A percentile compares a stretch with the other conserved stretches of the same genome.
Conservation (phyloP, 352 stramenopile genomes). For the Thalassiosira hispida region DNA sequence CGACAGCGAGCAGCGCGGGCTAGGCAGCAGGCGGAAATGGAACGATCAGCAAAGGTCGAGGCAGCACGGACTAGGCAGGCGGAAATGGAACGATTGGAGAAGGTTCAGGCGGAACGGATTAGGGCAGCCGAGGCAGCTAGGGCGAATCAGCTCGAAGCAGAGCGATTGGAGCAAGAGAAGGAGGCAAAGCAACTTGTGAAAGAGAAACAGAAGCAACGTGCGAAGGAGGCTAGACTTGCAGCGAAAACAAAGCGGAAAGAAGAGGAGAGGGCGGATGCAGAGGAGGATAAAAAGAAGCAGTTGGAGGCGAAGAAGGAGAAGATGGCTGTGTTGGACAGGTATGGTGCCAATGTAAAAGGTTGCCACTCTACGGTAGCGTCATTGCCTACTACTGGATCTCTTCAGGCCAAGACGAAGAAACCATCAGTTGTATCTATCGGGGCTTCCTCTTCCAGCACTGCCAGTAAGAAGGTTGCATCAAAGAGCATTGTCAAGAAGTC, state of each 20-base stretch:
- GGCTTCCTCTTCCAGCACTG: background rate
- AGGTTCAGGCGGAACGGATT: no score
- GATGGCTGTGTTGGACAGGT: background rate
- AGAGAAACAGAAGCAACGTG: background rate
- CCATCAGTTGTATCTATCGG: background rate
- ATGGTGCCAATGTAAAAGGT: background rate
- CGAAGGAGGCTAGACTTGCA: slow-evolving; percentile 2
- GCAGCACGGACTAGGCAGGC: no score
- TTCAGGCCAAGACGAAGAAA: slow-evolving; percentile 6
- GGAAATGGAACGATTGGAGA: no score
- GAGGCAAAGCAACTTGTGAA: background rate
- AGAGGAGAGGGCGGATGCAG: background rate
- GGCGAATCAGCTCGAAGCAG: background rate
- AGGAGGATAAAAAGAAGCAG: slow-evolving; percentile 7
- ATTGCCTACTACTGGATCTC: background rate
- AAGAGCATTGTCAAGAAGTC: background rate
- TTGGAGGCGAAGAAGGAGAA: slow-evolving; percentile 6
- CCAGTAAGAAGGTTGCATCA: slow-evolving; percentile 5
- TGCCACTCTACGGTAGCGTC: background rate
- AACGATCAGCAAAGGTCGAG: no score
- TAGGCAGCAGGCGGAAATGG: no score
- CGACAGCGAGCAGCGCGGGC: no score
- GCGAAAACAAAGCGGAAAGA: slow-evolving; percentile 7
- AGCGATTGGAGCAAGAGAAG: slow-evolving; percentile 16
- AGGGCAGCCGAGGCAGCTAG: background rate